Conservation (phyloP, 352 stramenopile species). For the Chrysophaeum taylorii region DNA sequence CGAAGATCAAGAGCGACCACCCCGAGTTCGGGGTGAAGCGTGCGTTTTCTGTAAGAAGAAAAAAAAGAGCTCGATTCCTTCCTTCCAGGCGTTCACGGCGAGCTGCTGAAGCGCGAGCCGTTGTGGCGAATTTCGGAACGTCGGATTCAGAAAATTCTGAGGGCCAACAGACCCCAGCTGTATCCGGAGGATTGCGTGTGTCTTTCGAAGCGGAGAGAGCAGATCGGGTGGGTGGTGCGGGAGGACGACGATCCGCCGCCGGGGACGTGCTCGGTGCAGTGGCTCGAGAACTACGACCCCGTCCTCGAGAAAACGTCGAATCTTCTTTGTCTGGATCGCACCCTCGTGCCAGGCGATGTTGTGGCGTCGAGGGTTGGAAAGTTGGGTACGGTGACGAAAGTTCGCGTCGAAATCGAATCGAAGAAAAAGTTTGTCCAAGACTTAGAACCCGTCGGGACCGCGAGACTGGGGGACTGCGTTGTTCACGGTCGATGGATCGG, state of each 20-base stretch:
- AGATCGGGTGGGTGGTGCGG: slow-evolving; percentile 1
- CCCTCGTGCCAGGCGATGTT: slow-evolving; percentile 3
- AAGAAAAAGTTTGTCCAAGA: too few species aligned
- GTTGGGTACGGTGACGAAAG: background rate
- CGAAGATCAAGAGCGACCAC: too few species aligned
- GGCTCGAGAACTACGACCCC: slow-evolving; percentile 12
- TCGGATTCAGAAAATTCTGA: too few species aligned
- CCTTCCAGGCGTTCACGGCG: too few species aligned
- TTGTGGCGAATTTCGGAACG: too few species aligned
- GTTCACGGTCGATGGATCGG: slow-evolving; percentile 8
- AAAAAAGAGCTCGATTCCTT: too few species aligned
- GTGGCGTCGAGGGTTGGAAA: background rate
- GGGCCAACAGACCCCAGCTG: too few species aligned
- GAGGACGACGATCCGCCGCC: background rate
- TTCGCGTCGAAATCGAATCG: too few species aligned
- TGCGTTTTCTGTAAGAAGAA: too few species aligned
- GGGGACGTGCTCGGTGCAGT: background rate
- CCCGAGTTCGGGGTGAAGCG: too few species aligned
- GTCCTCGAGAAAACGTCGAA: background rate
- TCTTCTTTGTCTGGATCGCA: background rate
- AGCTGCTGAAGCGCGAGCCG: too few species aligned
- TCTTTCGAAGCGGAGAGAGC: background rate
- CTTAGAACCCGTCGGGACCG: too few species aligned
- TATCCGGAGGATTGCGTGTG: slow-evolving; percentile 10
- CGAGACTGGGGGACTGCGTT: slow-evolving; percentile 7